Evolutionary conservation across 1,139 yeast species (phyloP), one percentile per base, ranked within the genome.

Genomic region (Sugiyamaella castrensis): DNA sequence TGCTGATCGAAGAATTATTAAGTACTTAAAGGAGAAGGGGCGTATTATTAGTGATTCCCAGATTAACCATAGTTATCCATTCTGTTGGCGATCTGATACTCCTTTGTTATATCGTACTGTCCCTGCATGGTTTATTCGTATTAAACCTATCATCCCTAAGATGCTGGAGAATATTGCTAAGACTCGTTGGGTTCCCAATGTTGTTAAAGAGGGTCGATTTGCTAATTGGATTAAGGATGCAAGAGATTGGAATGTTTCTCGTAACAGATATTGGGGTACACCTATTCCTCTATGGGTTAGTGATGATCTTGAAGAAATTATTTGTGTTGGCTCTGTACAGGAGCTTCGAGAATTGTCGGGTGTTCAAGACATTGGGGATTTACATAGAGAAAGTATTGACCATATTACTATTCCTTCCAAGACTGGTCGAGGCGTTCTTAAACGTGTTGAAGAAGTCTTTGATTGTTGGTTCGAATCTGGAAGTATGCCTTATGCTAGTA

Each of bases 391-490:
- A 64, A 77, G 74, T 62, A 89, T 92, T 64, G 99, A 92, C 66
- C 76, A 82, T 53, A 82, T 92, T 67, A 89, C 96, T 54, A 92
- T 92, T 63, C 98, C 98, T 52, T 91, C 98, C n/a, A 76, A 82
- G 65, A 69, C 78, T 64, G 98, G 98, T 59, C 91, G 88, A 68
- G 97, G 97, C 59, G 73, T 68, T 31, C 80, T 94, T 71, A 85
- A 74, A 69, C 86, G 99, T 77, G 79, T 92, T 55, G 98, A 92
- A 68, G 98, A 92, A 72, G 99, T 94, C 47, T 94, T 94, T 65
- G 98, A 94, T 73, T 94, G 99, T 76, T 94, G 99, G 99, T 94
- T 92, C 66, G 98, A 94, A 75, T 88, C 97, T 30, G 99, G 99
- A 60, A 84, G 96, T 46, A 94, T 94, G 99, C 98, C 99, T 55